A percentile compares a stretch with the other conserved stretches of the same genome.
Evolutionary conservation across 1,284 basidiomycete genomes (phyloP).

Genomic region (Boletus albobrunnescens): DNA sequence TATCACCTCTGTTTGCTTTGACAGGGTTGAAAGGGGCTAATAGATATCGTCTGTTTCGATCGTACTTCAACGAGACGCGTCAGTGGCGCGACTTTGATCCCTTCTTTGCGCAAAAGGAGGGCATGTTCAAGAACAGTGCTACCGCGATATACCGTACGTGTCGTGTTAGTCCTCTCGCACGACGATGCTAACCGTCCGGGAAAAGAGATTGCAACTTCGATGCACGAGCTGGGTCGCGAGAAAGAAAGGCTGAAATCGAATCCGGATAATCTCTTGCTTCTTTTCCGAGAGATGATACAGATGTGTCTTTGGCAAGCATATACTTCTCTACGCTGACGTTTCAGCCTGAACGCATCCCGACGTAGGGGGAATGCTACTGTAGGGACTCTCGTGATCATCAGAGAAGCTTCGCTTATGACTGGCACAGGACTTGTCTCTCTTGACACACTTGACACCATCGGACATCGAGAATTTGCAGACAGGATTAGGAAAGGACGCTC

Average conservation of each 20-base stretch:
- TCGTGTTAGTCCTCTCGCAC: background rate
- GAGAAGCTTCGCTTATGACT: slow-evolving; percentile 4
- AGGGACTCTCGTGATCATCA: slow-evolving; percentile 10
- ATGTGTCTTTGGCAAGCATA: slow-evolving; percentile 76
- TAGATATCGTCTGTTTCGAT: slow-evolving; percentile 83
- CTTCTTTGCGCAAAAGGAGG: slow-evolving; percentile 78
- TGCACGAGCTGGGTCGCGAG: slow-evolving; percentile 58
- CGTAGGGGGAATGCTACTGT: slow-evolving; percentile 80
- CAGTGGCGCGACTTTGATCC: slow-evolving; percentile 85
- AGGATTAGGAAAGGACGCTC: slow-evolving; percentile 68
- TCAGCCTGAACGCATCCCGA: background rate
- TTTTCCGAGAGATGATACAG: slow-evolving; percentile 84
- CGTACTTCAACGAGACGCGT: slow-evolving; percentile 65
- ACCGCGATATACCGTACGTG: slow-evolving; percentile 69
- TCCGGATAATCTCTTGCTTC: slow-evolving; percentile 51
- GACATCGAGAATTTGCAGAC: slow-evolving; percentile 84
- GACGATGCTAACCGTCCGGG: background rate
- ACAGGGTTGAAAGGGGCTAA: background rate
- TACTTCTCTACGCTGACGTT: background rate
- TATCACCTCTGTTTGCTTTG: background rate
- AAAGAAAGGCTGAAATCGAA: slow-evolving; percentile 45
- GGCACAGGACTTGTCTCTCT: slow-evolving; percentile 71
- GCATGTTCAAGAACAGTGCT: slow-evolving; percentile 80
- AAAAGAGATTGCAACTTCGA: slow-evolving; percentile 64
- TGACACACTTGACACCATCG: slow-evolving; percentile 74